Percentiles rank a stretch among this genome's conserved stretches.
Evolutionary conservation across 495 filamentous ascomycete species (phyloP).

Genomic region (Melanomma pulvis-pyrius): DNA sequence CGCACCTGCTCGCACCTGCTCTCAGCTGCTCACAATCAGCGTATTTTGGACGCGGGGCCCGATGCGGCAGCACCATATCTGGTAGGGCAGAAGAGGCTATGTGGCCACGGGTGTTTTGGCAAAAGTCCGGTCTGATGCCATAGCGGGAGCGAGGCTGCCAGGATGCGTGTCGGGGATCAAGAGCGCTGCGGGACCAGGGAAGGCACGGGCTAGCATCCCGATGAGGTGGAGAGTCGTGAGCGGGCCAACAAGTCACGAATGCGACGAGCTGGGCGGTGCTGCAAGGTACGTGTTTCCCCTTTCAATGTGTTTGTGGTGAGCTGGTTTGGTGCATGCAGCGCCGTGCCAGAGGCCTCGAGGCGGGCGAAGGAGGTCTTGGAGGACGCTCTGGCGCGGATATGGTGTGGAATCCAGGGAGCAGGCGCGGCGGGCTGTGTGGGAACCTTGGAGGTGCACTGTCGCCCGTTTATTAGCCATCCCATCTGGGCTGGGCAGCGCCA

Average conservation of each 20-base stretch:
- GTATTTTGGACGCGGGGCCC: slow-evolving; percentile 6
- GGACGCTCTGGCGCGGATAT: background rate
- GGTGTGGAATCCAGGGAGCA: background rate
- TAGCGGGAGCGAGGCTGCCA: background rate
- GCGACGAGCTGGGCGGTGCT: background rate
- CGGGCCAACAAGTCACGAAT: background rate
- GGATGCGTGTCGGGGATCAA: slow-evolving; percentile 3
- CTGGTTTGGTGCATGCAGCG: too few species aligned
- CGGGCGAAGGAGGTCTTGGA: background rate
- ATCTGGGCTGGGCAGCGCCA: background rate
- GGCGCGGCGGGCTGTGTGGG: background rate
- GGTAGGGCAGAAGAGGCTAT: slow-evolving; percentile 36
- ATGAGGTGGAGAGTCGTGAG: background rate
- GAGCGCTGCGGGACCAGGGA: background rate
- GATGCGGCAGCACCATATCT: slow-evolving; percentile 2
- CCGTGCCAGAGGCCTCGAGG: background rate
- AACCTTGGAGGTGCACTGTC: background rate
- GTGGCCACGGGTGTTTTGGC: slow-evolving; percentile 29
- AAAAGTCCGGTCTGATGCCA: slow-evolving; percentile 32
- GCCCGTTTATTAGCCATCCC: background rate
- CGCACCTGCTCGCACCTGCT: background rate
- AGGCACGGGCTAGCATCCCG: too few species aligned
- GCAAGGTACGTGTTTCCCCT: background rate
- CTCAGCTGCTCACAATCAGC: too few species aligned
- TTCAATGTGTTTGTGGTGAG: too few species aligned